phyloP scores from a whole-genome alignment of 2,329 filamentous ascomycete genomes.

The Fusarium irregulare region DNA sequence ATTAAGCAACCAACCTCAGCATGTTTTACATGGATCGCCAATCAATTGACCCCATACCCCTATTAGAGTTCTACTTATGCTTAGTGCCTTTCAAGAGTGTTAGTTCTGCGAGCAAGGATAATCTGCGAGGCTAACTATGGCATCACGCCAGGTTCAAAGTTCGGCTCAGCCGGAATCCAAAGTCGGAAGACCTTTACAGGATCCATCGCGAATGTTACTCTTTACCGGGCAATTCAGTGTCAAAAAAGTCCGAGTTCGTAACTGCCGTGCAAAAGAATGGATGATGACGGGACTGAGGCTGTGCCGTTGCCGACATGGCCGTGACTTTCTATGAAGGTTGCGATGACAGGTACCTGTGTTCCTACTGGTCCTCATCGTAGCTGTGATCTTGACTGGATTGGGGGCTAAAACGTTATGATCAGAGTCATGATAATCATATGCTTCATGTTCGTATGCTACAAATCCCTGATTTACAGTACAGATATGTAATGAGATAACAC shows the following conservation, averaged over 20 bases:
- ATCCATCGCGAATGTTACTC: not conserved
- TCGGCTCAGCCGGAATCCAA: constrained; percentile 23
- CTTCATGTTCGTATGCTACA: constrained; percentile 17
- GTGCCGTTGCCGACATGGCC: constrained; percentile 1
- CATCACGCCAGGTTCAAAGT: not conserved
- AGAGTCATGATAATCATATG: not conserved
- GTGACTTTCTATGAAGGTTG: not conserved
- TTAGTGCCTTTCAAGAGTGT: not conserved
- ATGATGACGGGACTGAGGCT: constrained; percentile 15
- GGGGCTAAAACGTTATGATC: not conserved
- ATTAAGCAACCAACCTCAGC: not conserved
- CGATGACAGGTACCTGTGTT: constrained; percentile 5
- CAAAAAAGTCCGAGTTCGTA: not conserved
- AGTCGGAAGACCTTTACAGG: not conserved
- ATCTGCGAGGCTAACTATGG: not conserved
- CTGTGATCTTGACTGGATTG: not conserved
- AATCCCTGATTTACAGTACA: constrained; percentile 13
- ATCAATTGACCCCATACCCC: not conserved
- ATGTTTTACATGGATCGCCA: not conserved
- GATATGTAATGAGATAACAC: not conserved
- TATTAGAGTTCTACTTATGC: not conserved
- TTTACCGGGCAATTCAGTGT: not conserved
- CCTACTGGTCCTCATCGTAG: not conserved
- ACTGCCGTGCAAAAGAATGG: not conserved
- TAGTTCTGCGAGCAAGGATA: not conserved